These are phyloP conservation scores for Martensiomyces pterosporus DNA, from an alignment of 192 early-diverging fungal genomes.

Conservation along the genomic window DNA sequence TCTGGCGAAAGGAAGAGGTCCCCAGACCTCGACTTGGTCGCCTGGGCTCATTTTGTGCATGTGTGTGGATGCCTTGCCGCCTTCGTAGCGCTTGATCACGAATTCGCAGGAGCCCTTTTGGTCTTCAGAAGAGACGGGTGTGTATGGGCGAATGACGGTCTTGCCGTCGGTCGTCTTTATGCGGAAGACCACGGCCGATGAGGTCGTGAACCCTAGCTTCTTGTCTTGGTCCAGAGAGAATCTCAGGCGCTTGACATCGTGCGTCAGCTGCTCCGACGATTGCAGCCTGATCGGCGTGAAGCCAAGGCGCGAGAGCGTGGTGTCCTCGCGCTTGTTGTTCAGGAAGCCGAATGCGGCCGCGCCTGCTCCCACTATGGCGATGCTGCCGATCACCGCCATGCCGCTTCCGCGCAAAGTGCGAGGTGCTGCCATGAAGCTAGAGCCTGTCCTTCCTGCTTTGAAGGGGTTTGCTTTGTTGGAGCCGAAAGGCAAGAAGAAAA, in stretches of 20 bases:
- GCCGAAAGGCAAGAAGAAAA: too few species aligned
- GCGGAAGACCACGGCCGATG: constrained; percentile 63
- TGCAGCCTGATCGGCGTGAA: constrained; percentile 10
- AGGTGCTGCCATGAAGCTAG: too few species aligned
- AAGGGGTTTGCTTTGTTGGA: too few species aligned
- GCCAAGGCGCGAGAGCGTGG: neutral
- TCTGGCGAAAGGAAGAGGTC: constrained; percentile 64
- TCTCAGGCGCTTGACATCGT: constrained; percentile 52
- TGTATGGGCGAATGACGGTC: constrained; percentile 74
- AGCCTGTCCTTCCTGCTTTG: too few species aligned
- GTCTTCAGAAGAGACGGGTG: constrained; percentile 56
- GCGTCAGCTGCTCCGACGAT: constrained; percentile 42
- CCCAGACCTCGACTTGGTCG: constrained; percentile 73
- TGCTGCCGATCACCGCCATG: neutral
- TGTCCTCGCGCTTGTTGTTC: constrained; percentile 2
- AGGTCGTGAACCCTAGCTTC: constrained; percentile 53
- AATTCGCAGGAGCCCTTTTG: constrained; percentile 62
- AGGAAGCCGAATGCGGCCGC: constrained; percentile 1
- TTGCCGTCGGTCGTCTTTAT: constrained; percentile 60
- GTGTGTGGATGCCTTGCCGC: constrained; percentile 56
- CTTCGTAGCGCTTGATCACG: constrained; percentile 66
- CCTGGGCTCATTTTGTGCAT: constrained; percentile 62
- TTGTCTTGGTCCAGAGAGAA: constrained; percentile 53
- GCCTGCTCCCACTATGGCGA: neutral
- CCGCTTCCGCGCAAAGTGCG: neutral